Evolutionary conservation across 495 filamentous ascomycete species (phyloP).

Genomic region (Aspergillus steynii): DNA sequence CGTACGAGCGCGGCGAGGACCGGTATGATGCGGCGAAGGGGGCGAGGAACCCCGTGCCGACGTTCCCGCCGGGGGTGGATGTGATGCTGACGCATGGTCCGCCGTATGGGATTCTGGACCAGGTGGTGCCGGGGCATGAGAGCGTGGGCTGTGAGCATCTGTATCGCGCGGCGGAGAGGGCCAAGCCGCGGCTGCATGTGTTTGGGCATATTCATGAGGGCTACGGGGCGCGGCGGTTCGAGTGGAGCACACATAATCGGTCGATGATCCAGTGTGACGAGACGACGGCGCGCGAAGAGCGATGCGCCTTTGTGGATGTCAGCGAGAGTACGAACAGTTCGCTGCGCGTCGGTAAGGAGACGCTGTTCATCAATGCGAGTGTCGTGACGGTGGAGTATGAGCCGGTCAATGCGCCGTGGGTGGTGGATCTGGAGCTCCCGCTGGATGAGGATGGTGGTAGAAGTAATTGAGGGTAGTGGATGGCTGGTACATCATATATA

Average conservation of each 20-base stretch:
- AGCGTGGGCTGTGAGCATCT: slow-evolving; percentile 53
- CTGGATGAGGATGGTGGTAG: neutral
- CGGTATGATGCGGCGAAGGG: slow-evolving; percentile 48
- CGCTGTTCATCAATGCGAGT: slow-evolving; percentile 73
- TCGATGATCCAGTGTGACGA: slow-evolving; percentile 28
- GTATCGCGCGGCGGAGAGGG: slow-evolving; percentile 41
- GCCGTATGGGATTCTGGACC: slow-evolving; percentile 60
- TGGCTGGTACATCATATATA: neutral
- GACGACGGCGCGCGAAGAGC: slow-evolving; percentile 41
- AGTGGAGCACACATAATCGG: slow-evolving; percentile 42
- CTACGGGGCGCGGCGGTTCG: slow-evolving; percentile 64
- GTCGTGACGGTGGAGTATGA: slow-evolving; percentile 54
- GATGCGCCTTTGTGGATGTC: slow-evolving; percentile 47
- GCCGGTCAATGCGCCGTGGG: slow-evolving; percentile 58
- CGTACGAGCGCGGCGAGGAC: slow-evolving; percentile 54
- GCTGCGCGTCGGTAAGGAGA: slow-evolving; percentile 54
- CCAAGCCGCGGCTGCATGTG: slow-evolving; percentile 53
- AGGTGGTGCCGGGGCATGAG: slow-evolving; percentile 22
- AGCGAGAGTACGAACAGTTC: slow-evolving; percentile 28
- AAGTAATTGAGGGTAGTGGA: neutral
- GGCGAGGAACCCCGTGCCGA: neutral
- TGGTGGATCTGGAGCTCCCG: slow-evolving; percentile 64
- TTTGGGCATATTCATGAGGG: slow-evolving; percentile 70
- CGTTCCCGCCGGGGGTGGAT: slow-evolving; percentile 46
- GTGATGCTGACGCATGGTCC: slow-evolving; percentile 77